phyloP scores from a whole-genome alignment of 495 filamentous ascomycete species.

The Aspergillus ellipticus region DNA sequence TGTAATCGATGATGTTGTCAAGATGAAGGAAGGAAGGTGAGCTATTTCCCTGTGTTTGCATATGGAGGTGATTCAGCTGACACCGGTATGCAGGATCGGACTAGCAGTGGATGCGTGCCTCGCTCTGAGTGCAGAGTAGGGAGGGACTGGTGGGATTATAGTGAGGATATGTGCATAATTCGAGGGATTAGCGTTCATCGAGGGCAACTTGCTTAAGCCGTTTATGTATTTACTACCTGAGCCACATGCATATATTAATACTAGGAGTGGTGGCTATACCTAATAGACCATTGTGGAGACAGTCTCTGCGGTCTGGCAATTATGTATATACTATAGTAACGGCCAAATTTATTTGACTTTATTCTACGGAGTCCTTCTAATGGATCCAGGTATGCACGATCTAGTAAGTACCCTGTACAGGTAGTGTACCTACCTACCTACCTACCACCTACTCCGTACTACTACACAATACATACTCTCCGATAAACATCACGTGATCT shows the following conservation, averaged over 20 bases:
- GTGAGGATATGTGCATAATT: not conserved
- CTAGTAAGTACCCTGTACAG: too few relatives aligned
- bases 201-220: not conserved
- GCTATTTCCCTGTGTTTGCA: constrained; percentile 22
- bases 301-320: too few relatives aligned
- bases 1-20: constrained; percentile 89
- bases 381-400: too few relatives aligned
- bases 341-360: not conserved
- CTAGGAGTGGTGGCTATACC: constrained; percentile 5
- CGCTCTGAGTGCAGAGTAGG: constrained; percentile 58
- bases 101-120: constrained; percentile 89
- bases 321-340: not conserved
- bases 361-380: too few relatives aligned
- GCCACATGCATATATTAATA: not conserved
- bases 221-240: constrained; percentile 9
- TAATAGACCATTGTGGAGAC: not conserved
- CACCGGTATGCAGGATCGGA: constrained; percentile 60
- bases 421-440: not conserved
- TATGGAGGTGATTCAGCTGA: constrained; percentile 8
- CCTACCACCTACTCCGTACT: not conserved
- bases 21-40: constrained; percentile 86
- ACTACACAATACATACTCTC: not conserved
- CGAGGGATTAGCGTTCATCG: not conserved
- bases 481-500: not conserved
- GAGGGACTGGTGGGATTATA: constrained; percentile 14